phyloP scores from a whole-genome alignment of 2,329 filamentous ascomycete species.

The Domatiomyces catenatus region DNA sequence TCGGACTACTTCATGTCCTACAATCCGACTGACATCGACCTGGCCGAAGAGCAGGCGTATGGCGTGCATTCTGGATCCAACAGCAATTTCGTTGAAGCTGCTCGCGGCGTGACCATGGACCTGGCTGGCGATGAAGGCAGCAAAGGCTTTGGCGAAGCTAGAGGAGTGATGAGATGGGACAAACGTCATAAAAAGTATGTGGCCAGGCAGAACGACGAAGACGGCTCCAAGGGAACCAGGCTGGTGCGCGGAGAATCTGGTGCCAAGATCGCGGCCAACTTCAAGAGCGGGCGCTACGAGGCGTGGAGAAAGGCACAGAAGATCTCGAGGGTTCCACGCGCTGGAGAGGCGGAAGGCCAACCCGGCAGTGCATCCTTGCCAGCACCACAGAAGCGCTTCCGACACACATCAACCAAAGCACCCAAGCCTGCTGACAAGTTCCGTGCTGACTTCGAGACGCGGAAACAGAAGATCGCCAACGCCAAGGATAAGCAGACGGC shows the following conservation, averaged over 20 bases:
- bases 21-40: constrained; percentile 62
- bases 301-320: constrained; percentile 79
- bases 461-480: constrained; percentile 78
- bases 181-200: constrained; percentile 96
- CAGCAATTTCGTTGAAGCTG: constrained; percentile 70
- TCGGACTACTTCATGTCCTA: constrained; percentile 94
- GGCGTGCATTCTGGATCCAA: constrained; percentile 71
- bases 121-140: constrained; percentile 74
- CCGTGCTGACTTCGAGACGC: constrained; percentile 74
- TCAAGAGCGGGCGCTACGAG: constrained; percentile 88
- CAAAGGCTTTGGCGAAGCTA: constrained; percentile 63
- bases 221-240: constrained; percentile 58
- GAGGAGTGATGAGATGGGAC: constrained; percentile 80
- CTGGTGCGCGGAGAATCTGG: constrained; percentile 82
- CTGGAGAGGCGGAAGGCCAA: constrained; percentile 61
- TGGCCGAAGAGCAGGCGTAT: constrained; percentile 81
- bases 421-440: constrained; percentile 90
- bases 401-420: constrained; percentile 73
- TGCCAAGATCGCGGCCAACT: constrained; percentile 86
- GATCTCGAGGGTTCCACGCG: constrained; percentile 59
- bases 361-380: constrained; percentile 15
- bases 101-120: constrained; percentile 82
- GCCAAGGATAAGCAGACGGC: constrained; percentile 53
- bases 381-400: constrained; percentile 42
- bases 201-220: constrained; percentile 77